These are phyloP conservation scores for Sporobolomyces phaffii DNA, from an alignment of 768 basidiomycete genomes.

Conservation along the genomic window DNA sequence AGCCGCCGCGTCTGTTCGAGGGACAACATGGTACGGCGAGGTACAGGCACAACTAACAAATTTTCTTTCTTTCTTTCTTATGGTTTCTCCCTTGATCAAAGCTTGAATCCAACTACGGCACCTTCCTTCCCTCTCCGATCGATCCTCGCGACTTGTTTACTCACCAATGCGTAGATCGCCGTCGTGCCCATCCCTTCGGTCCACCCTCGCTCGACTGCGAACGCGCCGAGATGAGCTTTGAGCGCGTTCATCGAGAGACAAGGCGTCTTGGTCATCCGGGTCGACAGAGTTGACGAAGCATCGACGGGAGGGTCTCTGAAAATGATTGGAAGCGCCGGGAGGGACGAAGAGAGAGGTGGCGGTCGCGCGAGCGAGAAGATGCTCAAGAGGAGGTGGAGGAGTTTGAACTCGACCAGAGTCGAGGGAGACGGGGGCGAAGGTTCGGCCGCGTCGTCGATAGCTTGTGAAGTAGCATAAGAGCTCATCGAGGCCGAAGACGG, in stretches of 20 bases:
- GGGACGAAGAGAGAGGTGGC: neutral
- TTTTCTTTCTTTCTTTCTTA: no score
- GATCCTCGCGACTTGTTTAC: slow-evolving; percentile 18
- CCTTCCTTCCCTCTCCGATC: slow-evolving; percentile 32
- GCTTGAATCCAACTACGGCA: slow-evolving; percentile 18
- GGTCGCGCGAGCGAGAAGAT: neutral
- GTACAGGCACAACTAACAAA: no score
- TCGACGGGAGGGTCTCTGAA: slow-evolving; percentile 10
- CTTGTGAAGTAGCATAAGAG: slow-evolving; percentile 7
- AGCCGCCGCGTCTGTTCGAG: no score
- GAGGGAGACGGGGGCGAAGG: neutral
- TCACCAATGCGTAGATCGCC: slow-evolving; percentile 24
- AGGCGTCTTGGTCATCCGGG: neutral
- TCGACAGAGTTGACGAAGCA: neutral
- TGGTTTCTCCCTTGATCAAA: no score
- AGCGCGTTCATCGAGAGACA: slow-evolving; percentile 13
- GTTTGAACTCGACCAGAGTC: slow-evolving; percentile 16
- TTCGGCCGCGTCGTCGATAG: neutral
- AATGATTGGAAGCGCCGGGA: slow-evolving; percentile 1
- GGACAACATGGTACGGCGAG: no score
- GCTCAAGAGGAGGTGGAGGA: slow-evolving; percentile 17
- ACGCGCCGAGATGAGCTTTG: slow-evolving; percentile 15
- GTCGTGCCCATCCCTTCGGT: slow-evolving; percentile 30
- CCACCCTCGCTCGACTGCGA: slow-evolving; percentile 14
- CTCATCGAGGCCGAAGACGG: slow-evolving; percentile 9